phyloP scores from a whole-genome alignment of 1,284 basidiomycete species.

The Heterobasidion occidentale region DNA sequence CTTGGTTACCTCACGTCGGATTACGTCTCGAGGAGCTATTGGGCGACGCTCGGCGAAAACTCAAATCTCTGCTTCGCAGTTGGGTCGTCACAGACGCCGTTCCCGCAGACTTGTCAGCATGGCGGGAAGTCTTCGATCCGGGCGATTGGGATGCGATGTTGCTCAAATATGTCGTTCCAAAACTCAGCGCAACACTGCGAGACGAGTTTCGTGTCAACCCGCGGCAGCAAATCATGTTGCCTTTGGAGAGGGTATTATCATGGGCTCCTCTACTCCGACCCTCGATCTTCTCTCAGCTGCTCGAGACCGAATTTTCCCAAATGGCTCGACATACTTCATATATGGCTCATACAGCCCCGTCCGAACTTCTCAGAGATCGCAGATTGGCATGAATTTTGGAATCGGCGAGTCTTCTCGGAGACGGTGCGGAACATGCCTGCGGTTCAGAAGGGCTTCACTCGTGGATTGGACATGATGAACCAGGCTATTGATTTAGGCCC shows the following conservation, averaged over 20 bases:
- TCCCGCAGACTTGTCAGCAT: constrained; percentile 67
- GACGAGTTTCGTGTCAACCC: constrained; percentile 87
- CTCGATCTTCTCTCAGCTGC: constrained; percentile 71
- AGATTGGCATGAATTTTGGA: constrained; percentile 91
- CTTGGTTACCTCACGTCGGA: constrained; percentile 90
- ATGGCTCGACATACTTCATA: constrained; percentile 87
- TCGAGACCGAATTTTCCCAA: constrained; percentile 93
- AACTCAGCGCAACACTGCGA: constrained; percentile 74
- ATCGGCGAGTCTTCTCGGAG: constrained; percentile 65
- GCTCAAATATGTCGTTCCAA: constrained; percentile 86
- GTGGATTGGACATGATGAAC: constrained; percentile 88
- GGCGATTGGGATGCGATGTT: constrained; percentile 89
- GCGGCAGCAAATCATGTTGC: constrained; percentile 79
- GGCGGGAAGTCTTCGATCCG: constrained; percentile 77
- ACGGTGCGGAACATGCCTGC: constrained; percentile 55
- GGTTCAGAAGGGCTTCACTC: constrained; percentile 73
- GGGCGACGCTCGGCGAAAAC: constrained; percentile 78
- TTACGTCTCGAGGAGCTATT: constrained; percentile 73
- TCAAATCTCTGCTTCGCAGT: constrained; percentile 71
- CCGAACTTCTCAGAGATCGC: constrained; percentile 88
- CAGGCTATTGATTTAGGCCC: constrained; percentile 80
- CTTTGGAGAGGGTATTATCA: constrained; percentile 67
- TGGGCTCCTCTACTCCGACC: constrained; percentile 74
- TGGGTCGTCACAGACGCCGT: constrained; percentile 74
- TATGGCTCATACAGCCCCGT: constrained; percentile 83